These are phyloP conservation scores for Globisporangium solare DNA, from an alignment of 352 stramenopile species.

Conservation along the genomic window DNA sequence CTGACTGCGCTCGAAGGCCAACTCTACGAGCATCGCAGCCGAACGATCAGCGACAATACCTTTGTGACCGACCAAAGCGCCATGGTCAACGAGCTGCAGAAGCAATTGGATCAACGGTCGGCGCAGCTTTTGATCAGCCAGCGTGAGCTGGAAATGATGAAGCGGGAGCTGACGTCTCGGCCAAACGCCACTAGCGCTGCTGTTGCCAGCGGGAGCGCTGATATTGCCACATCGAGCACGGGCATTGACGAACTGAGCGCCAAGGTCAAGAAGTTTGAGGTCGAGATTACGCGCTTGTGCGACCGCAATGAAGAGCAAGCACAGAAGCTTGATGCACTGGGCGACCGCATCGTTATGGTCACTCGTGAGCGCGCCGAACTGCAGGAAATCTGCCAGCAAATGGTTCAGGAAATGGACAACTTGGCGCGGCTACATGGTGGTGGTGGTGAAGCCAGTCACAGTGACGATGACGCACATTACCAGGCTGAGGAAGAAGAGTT, in stretches of 20 bases:
- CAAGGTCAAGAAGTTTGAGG: constrained; percentile 52
- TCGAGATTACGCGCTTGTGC: constrained; percentile 34
- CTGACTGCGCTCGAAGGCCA: constrained; percentile 74
- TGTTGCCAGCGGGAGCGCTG: background rate
- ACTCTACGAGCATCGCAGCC: constrained; percentile 69
- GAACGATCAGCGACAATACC: constrained; percentile 51
- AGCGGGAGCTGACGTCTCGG: constrained; percentile 14
- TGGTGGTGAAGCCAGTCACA: constrained; percentile 8
- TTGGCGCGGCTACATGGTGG: constrained; percentile 9
- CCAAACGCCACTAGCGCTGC: constrained; percentile 1
- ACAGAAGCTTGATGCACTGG: constrained; percentile 43
- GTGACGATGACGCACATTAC: constrained; percentile 11
- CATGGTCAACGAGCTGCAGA: constrained; percentile 47
- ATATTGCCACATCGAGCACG: constrained; percentile 18
- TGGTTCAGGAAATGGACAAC: constrained; percentile 52
- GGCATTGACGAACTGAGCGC: constrained; percentile 25
- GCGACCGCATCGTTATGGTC: constrained; percentile 33
- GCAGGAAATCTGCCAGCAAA: constrained; percentile 47
- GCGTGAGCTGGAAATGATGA: constrained; percentile 44
- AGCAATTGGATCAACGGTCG: constrained; percentile 51
- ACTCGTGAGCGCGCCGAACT: constrained; percentile 53
- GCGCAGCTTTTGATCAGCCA: constrained; percentile 43
- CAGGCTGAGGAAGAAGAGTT: constrained; percentile 10
- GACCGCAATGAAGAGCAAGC: constrained; percentile 63
- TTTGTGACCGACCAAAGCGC: constrained; percentile 31